Evolutionary conservation across 164 flowering plant species (phyloP).

Genomic region (Warburgia ugandensis): DNA sequence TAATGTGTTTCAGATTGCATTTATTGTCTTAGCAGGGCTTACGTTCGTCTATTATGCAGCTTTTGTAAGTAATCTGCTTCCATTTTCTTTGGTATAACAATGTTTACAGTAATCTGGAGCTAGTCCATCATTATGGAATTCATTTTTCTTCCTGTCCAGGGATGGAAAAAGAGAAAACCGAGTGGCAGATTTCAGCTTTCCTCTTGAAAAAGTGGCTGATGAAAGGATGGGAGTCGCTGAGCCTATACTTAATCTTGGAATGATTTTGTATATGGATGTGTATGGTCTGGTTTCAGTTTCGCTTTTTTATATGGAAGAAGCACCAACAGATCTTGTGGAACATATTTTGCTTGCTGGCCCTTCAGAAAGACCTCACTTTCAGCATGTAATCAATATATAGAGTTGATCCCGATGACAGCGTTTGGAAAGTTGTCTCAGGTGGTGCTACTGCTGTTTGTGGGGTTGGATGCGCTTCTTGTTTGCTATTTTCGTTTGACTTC

Average conservation of each 20-base stretch:
- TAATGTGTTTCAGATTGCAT: slow-evolving; percentile 92
- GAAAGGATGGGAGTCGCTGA: slow-evolving; percentile 1
- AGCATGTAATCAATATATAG: no score
- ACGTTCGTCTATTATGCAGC: slow-evolving; percentile 76
- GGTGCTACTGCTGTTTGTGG: no score
- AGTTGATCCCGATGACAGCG: no score
- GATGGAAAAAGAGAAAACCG: slow-evolving; percentile 87
- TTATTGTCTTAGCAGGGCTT: slow-evolving; percentile 66
- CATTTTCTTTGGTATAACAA: neutral
- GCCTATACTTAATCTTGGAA: slow-evolving; percentile 6
- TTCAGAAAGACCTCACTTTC: neutral
- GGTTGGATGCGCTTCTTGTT: no score
- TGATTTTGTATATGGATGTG: slow-evolving; percentile 15
- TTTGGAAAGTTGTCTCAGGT: no score
- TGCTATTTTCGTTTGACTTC: no score
- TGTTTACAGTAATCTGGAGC: neutral
- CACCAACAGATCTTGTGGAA: slow-evolving; percentile 7
- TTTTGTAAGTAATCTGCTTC: slow-evolving; percentile 55
- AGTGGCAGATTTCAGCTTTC: slow-evolving; percentile 90
- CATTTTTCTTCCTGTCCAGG: slow-evolving; percentile 33
- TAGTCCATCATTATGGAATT: neutral
- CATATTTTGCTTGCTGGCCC: slow-evolving; percentile 13
- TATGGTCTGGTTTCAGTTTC: slow-evolving; percentile 14
- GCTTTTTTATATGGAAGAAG: slow-evolving; percentile 5
- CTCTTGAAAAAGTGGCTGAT: slow-evolving; percentile 14